phyloP scores from a whole-genome alignment of 495 filamentous ascomycete species.

The Aspergillus steynii region DNA sequence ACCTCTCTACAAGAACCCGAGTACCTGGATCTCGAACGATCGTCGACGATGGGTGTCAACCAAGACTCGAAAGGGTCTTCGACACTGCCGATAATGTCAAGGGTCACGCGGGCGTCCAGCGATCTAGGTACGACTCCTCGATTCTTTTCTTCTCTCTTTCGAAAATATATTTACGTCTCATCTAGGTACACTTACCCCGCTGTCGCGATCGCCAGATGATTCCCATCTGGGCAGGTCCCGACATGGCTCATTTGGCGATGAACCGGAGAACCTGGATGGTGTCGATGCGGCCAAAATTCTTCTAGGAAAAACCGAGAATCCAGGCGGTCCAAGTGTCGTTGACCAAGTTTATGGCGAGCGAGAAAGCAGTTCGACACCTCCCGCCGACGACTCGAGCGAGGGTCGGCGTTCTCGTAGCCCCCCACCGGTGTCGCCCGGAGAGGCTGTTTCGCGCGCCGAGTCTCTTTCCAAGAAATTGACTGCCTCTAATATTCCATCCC shows the following conservation, averaged over 20 bases:
- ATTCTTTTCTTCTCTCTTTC: neutral
- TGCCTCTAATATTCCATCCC: conserved; percentile 85
- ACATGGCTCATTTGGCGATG: conserved; percentile 28
- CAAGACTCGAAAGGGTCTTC: conserved; percentile 17
- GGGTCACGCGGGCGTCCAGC: conserved; percentile 44
- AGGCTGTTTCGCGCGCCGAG: conserved; percentile 81
- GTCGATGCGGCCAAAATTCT: conserved; percentile 52
- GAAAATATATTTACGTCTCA: neutral
- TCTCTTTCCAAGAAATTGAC: conserved; percentile 85
- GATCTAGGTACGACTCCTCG: conserved; percentile 44
- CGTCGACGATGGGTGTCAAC: conserved; percentile 9
- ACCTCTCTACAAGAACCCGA: conserved; percentile 77
- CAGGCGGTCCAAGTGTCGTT: conserved; percentile 5
- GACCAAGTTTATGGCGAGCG: conserved; percentile 13
- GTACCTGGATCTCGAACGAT: conserved; percentile 66
- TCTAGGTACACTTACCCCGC: conserved; percentile 59
- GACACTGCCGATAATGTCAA: conserved; percentile 44
- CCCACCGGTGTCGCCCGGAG: conserved; percentile 68
- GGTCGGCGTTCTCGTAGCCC: conserved; percentile 67
- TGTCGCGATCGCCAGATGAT: conserved; percentile 62
- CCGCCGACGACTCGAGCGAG: conserved; percentile 30
- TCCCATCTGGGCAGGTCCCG: conserved; percentile 39
- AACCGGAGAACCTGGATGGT: conserved; percentile 49
- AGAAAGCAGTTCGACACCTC: conserved; percentile 12
- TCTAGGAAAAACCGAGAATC: conserved; percentile 20